Percentiles rank a stretch among this genome's conserved stretches.
Conservation (phyloP, 2,329 filamentous ascomycete species). For the Colletotrichum zoysiae region DNA sequence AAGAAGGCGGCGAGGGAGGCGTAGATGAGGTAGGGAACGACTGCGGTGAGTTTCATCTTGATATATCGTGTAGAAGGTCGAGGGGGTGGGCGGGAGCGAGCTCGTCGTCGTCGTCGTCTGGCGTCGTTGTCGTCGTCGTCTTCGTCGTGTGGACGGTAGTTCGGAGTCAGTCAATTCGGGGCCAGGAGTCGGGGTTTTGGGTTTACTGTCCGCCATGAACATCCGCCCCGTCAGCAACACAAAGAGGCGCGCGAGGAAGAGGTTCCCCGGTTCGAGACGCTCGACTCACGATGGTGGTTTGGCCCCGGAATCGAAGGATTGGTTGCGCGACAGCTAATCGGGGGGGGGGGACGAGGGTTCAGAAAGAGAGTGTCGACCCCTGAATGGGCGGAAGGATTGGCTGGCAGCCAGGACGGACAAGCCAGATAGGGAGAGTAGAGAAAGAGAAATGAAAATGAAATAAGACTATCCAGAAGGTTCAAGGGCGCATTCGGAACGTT, state of each 20-base stretch:
- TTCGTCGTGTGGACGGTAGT: background rate
- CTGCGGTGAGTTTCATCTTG: conserved; percentile 27
- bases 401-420: background rate
- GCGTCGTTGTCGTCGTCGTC: background rate
- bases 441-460: background rate
- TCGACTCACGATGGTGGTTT: background rate
- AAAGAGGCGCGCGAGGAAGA: background rate
- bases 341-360: background rate
- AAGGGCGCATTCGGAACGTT: background rate
- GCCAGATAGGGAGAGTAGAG: background rate
- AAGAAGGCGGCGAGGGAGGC: conserved; percentile 58
- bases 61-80: background rate
- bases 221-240: background rate
- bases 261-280: background rate
- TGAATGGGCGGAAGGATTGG: background rate
- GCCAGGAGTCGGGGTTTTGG: background rate
- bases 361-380: background rate
- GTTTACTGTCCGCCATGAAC: background rate
- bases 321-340: background rate
- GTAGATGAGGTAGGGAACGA: conserved; percentile 53
- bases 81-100: background rate
- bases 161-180: background rate
- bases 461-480: background rate
- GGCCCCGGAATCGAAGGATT: background rate
- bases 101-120: background rate